phyloP scores from a whole-genome alignment of 2,329 filamentous ascomycete species.

The Talaromyces islandicus region DNA sequence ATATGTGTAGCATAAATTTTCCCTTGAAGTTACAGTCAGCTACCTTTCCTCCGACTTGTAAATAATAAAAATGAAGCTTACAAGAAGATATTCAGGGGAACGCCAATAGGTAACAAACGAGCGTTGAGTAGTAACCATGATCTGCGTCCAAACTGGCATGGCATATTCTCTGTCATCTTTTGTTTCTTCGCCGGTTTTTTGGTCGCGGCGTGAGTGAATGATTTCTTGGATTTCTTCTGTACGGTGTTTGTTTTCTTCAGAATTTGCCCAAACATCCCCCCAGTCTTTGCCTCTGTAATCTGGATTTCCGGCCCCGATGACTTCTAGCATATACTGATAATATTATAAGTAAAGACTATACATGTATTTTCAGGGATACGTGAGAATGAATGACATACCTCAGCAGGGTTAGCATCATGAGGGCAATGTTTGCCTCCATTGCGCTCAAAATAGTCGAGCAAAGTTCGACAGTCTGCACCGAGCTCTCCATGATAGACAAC shows the following conservation, averaged over 20 bases:
- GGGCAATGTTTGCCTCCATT: conserved; percentile 58
- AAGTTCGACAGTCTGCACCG: conserved; percentile 63
- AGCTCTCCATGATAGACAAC: conserved; percentile 86
- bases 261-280: conserved; percentile 55
- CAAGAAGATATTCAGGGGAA: conserved; percentile 53
- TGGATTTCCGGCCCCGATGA: conserved; percentile 58
- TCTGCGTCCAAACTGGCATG: conserved; percentile 52
- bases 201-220: conserved; percentile 39
- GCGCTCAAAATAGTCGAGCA: conserved; percentile 65
- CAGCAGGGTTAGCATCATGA: conserved; percentile 63
- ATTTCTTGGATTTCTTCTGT: conserved; percentile 50
- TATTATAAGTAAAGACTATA: background rate
- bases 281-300: conserved; percentile 58
- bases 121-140: conserved; percentile 49
- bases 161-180: conserved; percentile 58
- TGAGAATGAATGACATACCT: conserved; percentile 30
- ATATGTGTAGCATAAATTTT: conserved; percentile 57
- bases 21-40: conserved; percentile 35
- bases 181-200: conserved; percentile 32
- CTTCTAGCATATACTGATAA: conserved; percentile 74
- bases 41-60: background rate
- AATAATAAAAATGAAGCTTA: conserved; percentile 15
- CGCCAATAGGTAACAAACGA: conserved; percentile 61
- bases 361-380: background rate
- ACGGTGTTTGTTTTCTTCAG: conserved; percentile 43